A percentile compares a stretch with the other conserved stretches of the same genome.
Conservation (phyloP, 148 eudicot genomes). For the Suaeda aralocaspica region DNA sequence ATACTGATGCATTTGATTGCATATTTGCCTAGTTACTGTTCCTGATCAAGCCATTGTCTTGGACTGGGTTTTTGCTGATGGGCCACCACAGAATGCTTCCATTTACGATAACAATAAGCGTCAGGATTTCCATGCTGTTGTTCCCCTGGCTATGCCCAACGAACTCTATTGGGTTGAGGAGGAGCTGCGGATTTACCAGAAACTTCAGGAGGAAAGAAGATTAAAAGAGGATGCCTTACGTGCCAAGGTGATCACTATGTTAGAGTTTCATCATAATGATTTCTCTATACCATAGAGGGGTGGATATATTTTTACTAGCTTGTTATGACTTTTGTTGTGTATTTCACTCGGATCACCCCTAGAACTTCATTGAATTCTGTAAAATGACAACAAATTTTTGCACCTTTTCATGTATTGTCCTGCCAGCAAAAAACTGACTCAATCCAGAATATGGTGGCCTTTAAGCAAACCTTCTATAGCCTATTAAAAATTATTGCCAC, state of each 20-base stretch:
- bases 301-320: background rate
- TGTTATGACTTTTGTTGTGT: slow-evolving; percentile 2
- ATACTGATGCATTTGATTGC: slow-evolving; percentile 17
- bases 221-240: slow-evolving; percentile 56
- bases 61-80: slow-evolving; percentile 99
- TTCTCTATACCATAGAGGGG: background rate
- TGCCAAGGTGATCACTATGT: slow-evolving; percentile 55
- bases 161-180: slow-evolving; percentile 82
- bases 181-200: slow-evolving; percentile 61
- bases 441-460: background rate
- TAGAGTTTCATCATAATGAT: background rate
- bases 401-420: background rate
- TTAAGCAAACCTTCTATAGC: background rate
- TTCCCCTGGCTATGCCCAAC: slow-evolving; percentile 49
- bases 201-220: slow-evolving; percentile 76
- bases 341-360: slow-evolving; percentile 3
- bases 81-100: slow-evolving; percentile 79
- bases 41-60: slow-evolving; percentile 72
- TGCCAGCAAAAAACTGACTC: background rate
- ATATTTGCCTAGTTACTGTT: slow-evolving; percentile 55
- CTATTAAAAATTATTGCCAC: too few relatives aligned
- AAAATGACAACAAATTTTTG: background rate
- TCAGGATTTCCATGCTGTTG: slow-evolving; percentile 84
- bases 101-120: slow-evolving; percentile 72
- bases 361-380: slow-evolving; percentile 1